These are phyloP conservation scores for Alternaria novae-zelandiae DNA, from an alignment of 2,329 filamentous ascomycete genomes.

Conservation along the genomic window DNA sequence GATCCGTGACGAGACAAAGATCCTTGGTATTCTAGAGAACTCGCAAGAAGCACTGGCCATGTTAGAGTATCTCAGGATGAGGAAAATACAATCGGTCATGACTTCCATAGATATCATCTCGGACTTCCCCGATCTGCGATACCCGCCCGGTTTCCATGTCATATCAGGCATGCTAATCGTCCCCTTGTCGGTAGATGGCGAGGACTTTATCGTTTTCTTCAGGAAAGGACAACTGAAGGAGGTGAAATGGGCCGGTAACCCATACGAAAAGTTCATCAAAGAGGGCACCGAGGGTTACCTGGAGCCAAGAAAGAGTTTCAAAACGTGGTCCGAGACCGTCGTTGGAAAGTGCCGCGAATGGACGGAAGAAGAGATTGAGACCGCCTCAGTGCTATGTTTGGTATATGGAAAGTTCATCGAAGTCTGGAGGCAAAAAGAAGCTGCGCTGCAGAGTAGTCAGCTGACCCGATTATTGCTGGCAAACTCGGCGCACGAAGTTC, in stretches of 20 bases:
- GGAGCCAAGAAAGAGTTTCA: conserved; percentile 81
- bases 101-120: conserved; percentile 76
- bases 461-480: conserved; percentile 79
- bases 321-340: conserved; percentile 80
- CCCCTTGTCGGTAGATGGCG: conserved; percentile 75
- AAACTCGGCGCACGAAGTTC: conserved; percentile 90
- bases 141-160: conserved; percentile 77
- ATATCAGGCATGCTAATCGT: conserved; percentile 84
- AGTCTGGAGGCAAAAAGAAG: conserved; percentile 91
- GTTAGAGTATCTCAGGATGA: conserved; percentile 82
- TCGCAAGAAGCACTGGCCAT: conserved; percentile 84
- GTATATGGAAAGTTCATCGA: conserved; percentile 92
- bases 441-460: conserved; percentile 79
- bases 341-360: conserved; percentile 84
- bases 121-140: conserved; percentile 83
- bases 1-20: conserved; percentile 87
- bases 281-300: conserved; percentile 75
- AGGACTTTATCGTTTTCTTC: conserved; percentile 91
- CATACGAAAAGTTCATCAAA: conserved; percentile 78
- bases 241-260: conserved; percentile 86
- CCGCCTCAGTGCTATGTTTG: conserved; percentile 82
- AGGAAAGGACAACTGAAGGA: conserved; percentile 76
- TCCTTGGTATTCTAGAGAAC: conserved; percentile 75
- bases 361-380: conserved; percentile 88
- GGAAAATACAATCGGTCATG: conserved; percentile 74